Base-by-base conservation (phyloP, 2,329 filamentous ascomycete species). In the Aspergillus costaricaensis region DNA sequence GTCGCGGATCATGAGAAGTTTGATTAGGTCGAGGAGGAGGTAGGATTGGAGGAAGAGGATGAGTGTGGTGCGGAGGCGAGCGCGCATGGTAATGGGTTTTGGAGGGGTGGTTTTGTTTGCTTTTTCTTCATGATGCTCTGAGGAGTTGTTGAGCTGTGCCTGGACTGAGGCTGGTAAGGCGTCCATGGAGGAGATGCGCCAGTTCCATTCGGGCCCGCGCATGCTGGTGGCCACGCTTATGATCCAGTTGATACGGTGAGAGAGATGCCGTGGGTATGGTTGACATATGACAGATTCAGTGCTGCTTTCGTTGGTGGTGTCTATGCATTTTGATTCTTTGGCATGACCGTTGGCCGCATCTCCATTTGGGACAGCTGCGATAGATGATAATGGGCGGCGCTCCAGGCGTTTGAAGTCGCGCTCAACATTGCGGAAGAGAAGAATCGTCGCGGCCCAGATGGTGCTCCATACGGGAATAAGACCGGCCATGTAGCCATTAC, bases 1-100 rank as follows among this genome's bases (percentile, higher is more conserved):
- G 68, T 98, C 94, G 56, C 85, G 84, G 66, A 88, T 87, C 79
- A 91, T 88, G 62, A 86, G 63, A 1, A 87, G 82, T 69, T 90
- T 90, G 55, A 91, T 74, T 6, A 86, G 60, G 74, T 97, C 94
- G 8, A 96, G 79, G 7, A 85, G 62, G 12, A 95, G 64, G 71
- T 91, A 95, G 64, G 81, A 80, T 39, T 83, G 58, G 2, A 85
- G 57, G n/a, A 88, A 76, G 5, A 70, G 78, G 8, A 74, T 59
- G 10, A 87, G 61, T 25, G 81, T 80, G 15, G 70, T 66, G 58
- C 75, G 72, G 43, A 88, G 59, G 47, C 88, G 82, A 3, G 77
- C 69, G 21, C 61, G 0, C 49, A 64, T 53, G 69, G 23, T 23
- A 8, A 30, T 19, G 12, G 5, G 23, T 1, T 17, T 12, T 30